Percentiles rank a stretch among this genome's conserved stretches.
phyloP scores from a whole-genome alignment of 1,139 yeast species.

The Hansenula lynferdii region DNA sequence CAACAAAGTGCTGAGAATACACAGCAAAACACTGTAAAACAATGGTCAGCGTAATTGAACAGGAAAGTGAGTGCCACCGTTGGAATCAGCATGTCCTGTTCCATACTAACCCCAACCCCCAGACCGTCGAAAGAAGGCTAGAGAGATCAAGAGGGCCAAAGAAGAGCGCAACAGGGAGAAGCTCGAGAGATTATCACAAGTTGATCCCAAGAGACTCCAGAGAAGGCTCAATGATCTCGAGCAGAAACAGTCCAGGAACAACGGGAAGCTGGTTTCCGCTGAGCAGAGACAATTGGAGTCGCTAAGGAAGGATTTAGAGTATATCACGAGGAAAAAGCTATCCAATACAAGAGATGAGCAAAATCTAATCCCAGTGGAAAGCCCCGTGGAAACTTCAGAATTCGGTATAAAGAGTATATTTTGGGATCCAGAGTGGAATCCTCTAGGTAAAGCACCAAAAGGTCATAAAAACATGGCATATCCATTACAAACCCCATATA shows the following conservation, averaged over 20 bases:
- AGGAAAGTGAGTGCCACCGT: neutral
- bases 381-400: conserved; percentile 4
- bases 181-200: conserved; percentile 12
- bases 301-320: conserved; percentile 20
- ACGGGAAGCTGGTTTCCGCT: conserved; percentile 12
- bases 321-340: conserved; percentile 8
- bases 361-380: conserved; percentile 1
- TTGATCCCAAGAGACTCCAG: conserved; percentile 14
- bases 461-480: conserved; percentile 22
- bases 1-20: too few relatives aligned
- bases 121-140: conserved; percentile 26
- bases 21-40: too few relatives aligned
- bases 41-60: too few relatives aligned
- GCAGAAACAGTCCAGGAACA: conserved; percentile 8
- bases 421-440: conserved; percentile 40
- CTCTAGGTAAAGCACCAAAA: conserved; percentile 31
- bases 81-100: too few relatives aligned
- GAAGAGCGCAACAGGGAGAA: conserved; percentile 17
- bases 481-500: conserved; percentile 4
- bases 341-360: neutral
- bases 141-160: conserved; percentile 24
- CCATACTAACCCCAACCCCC: conserved; percentile 6
- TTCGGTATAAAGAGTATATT: conserved; percentile 31
- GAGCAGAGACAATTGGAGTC: conserved; percentile 18
- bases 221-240: conserved; percentile 13